A percentile compares a stretch with the other conserved stretches of the same genome.
Evolutionary conservation across 805 yeast species (phyloP).

Genomic region (Lipomyces chichibuensis): DNA sequence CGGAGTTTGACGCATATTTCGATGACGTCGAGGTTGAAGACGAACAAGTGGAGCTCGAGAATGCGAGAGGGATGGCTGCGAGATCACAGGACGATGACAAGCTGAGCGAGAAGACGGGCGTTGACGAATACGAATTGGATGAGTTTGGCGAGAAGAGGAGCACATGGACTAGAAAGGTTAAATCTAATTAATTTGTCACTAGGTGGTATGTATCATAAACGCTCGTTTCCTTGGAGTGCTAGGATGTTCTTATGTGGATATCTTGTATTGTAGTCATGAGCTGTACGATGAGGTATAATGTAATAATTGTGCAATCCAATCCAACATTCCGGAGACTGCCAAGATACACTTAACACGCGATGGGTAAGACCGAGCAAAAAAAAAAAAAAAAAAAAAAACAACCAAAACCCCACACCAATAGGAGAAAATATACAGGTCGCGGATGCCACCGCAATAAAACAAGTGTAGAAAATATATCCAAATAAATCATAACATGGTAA

Average conservation of each 20-base stretch:
- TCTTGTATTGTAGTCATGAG: background rate
- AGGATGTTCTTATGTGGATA: background rate
- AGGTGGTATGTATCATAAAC: background rate
- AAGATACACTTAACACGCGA: background rate
- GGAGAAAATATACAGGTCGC: background rate
- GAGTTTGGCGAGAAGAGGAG: background rate
- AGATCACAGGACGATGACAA: background rate
- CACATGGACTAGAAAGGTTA: background rate
- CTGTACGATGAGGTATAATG: background rate
- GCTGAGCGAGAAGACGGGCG: background rate
- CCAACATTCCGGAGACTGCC: background rate
- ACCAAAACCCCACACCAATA: background rate
- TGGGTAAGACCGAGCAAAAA: background rate
- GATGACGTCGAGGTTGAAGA: background rate
- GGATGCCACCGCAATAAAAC: background rate
- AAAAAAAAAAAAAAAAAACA: no score
- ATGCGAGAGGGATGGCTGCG: background rate
- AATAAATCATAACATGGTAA: background rate
- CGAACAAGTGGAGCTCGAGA: background rate
- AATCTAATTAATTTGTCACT: background rate
- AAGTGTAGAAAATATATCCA: background rate
- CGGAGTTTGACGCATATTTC: conserved; percentile 16
- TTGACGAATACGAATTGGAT: background rate
- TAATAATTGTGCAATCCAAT: background rate
- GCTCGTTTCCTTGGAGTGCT: background rate